Base-by-base conservation (phyloP, 1,139 yeast species). In the Insectozyma bohioensis region DNA sequence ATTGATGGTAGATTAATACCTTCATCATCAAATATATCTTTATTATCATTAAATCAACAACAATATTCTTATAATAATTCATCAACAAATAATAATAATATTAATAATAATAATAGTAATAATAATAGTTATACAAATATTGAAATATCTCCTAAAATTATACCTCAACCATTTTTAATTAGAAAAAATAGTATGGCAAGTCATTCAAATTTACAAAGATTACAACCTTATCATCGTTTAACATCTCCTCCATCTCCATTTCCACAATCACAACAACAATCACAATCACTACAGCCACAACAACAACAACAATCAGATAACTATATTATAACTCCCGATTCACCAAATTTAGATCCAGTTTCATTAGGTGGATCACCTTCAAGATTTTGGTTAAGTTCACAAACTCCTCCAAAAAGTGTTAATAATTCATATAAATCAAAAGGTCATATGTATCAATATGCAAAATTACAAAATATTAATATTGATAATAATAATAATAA, bases 281-380 rank as follows among this genome's bases (percentile, higher is more conserved):
- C 16, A 19, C n/a, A n/a, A n/a, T n/a, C n/a, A n/a, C 26, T 10
- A 10, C 19, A 5, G n/a, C n/a, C n/a, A n/a, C n/a, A 9, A 18
- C 14, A 5, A 24, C 20, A 15, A 13, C 20, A 13, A 12, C 11
- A 15, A 6, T 3, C 19, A 15, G 25, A 20, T 18, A 31, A 28
- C 41, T 36, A 26, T 25, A 19, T 30, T 24, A 12, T 6, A 21
- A 54, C 57, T 4, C 80, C 81, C 0, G 78, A 72, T 38, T 72
- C 78, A 2, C 81, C 81, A 1, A 63, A 60, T 39, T 54, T 75
- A 37, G 70, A 63, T 35, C 80, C 82, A 2, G 63, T 72, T 1
- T 74, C 80, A 3, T 34, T 75, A 12, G 73, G 74, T 3, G 78
- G 76, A 1, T 73, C 79, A 3, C 82, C 82, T 1, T 73, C 80